A percentile compares a stretch with the other conserved stretches of the same genome.
Evolutionary conservation across 805 yeast species (phyloP).

Genomic region (Teunomyces gatunensis): DNA sequence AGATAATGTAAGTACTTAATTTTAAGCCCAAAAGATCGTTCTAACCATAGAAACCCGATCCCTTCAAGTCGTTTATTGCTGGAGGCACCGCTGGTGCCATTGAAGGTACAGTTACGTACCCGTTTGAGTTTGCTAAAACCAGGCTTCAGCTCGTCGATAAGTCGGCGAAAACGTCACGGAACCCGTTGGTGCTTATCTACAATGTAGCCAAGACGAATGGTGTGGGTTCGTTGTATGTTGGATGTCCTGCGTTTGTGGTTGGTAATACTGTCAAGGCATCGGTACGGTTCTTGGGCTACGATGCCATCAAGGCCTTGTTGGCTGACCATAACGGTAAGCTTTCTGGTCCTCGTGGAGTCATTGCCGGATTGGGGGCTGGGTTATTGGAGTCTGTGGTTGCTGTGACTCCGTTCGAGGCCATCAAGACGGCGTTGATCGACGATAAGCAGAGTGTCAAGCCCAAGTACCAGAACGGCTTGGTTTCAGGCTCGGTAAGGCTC

Average conservation of each 20-base stretch:
- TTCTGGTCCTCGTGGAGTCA: slow-evolving; percentile 84
- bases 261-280: slow-evolving; percentile 97
- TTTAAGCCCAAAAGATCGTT: not conserved
- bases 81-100: slow-evolving; percentile 97
- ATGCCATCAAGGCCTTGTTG: slow-evolving; percentile 72
- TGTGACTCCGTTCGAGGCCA: slow-evolving; percentile 95
- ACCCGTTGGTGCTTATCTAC: slow-evolving; percentile 79
- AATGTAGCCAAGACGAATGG: slow-evolving; percentile 80
- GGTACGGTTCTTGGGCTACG: slow-evolving; percentile 92
- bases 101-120: slow-evolving; percentile 89
- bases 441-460: slow-evolving; percentile 80
- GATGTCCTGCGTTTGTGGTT: slow-evolving; percentile 94
- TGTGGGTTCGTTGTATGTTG: slow-evolving; percentile 74
- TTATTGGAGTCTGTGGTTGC: slow-evolving; percentile 87
- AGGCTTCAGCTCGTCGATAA: slow-evolving; percentile 79
- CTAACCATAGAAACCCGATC: slow-evolving; percentile 51
- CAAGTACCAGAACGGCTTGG: slow-evolving; percentile 64
- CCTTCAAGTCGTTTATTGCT: slow-evolving; percentile 80
- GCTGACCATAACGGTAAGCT: slow-evolving; percentile 84
- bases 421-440: slow-evolving; percentile 93
- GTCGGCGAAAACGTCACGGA: slow-evolving; percentile 62
- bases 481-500: slow-evolving; percentile 62
- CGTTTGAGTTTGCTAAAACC: slow-evolving; percentile 96
- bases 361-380: slow-evolving; percentile 99
- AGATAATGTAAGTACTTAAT: slow-evolving; percentile 1